Evolutionary conservation across 805 yeast species (phyloP).

Genomic region (Lipomyces anomalus): DNA sequence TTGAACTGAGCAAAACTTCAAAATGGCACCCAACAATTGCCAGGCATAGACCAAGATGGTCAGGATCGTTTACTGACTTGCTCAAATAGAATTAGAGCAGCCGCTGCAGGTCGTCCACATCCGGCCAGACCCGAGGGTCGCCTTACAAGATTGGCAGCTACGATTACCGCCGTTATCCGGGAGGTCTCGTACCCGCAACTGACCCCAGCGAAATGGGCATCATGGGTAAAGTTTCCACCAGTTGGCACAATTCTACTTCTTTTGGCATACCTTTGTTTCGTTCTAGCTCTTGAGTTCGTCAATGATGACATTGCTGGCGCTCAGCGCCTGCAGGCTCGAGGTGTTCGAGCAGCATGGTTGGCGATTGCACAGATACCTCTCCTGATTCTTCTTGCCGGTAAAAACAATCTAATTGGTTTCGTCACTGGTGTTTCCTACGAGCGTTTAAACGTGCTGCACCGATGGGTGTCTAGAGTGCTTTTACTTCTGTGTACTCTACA

Average conservation of each 20-base stretch:
- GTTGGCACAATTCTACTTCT: slow-evolving; percentile 12
- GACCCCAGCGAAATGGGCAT: slow-evolving; percentile 2
- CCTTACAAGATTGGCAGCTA: slow-evolving; percentile 1
- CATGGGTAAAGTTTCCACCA: slow-evolving; percentile 11
- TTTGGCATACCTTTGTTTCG: slow-evolving; percentile 17
- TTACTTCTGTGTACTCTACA: slow-evolving; percentile 27
- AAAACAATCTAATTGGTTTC: slow-evolving; percentile 14
- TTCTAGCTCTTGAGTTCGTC: slow-evolving; percentile 24
- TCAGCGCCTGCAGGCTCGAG: slow-evolving; percentile 23
- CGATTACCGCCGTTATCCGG: slow-evolving; percentile 6
- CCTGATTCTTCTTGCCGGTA: slow-evolving; percentile 25
- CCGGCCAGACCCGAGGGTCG: slow-evolving; percentile 2
- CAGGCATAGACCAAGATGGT: slow-evolving; percentile 13
- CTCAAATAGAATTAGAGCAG: slow-evolving; percentile 1
- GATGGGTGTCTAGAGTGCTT: slow-evolving; percentile 29
- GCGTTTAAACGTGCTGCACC: slow-evolving; percentile 26
- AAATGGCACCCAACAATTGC: slow-evolving; percentile 18
- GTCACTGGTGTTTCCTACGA: slow-evolving; percentile 24
- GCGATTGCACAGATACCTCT: slow-evolving; percentile 29
- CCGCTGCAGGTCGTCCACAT: slow-evolving; percentile 2
- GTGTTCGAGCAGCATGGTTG: slow-evolving; percentile 28
- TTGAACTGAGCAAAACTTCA: not conserved
- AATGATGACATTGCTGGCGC: slow-evolving; percentile 4
- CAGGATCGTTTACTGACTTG: slow-evolving; percentile 5
- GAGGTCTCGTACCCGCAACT: slow-evolving; percentile 11